Base-by-base conservation (phyloP, 257 asterid species). In the Solanum chilense region DNA sequence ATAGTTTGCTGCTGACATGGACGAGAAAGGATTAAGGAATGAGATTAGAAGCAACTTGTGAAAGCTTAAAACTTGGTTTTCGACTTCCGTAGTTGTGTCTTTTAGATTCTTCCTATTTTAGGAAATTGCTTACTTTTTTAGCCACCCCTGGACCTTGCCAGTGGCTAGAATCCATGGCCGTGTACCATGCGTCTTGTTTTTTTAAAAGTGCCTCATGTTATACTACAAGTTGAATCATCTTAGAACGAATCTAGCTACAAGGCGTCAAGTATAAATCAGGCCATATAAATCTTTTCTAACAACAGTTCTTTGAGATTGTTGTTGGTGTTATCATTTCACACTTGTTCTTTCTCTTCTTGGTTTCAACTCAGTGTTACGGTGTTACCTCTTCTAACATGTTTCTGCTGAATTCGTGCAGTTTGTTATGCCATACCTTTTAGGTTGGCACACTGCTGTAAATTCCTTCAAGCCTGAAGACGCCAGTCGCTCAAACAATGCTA, bases 401-500 rank as follows among this genome's bases (percentile, higher is more conserved):
- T 85, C 83, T 84, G 76, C 33, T 88, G 82, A 68, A 83, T 82
- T 31, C 83, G 47, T 89, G 95, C 98, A 97, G 99, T 97, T 91
- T 87, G 85, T 97, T 78, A 45, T 97, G 85, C 98, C 99, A 31
- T 93, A 93, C 94, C 95, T 97, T 58, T 47, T 97, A 86, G 99
- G 99, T 35, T 97, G 99, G 99, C 93, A 95, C 88, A 92, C 98
- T 86, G 94, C 94, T 70, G 97, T 92, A 47, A 93, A 89, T 89
- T 91, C 98, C 86, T 88, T 94, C 69, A 93, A 83, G 90, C 96
- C 98, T 25, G 98, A 94, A 69, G 98, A 93, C 76, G 75, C 93
- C 83, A 92, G 86, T 87, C 92, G 94, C 41, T 68, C 68, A 42
- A 92, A 92, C 92, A 91, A 78, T 73, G 87, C 90, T 8, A 93